Evolutionary conservation across 1,139 yeast species (phyloP), one percentile per base, ranked within the genome.

Genomic region (Yamadazyma membranifaciens): DNA sequence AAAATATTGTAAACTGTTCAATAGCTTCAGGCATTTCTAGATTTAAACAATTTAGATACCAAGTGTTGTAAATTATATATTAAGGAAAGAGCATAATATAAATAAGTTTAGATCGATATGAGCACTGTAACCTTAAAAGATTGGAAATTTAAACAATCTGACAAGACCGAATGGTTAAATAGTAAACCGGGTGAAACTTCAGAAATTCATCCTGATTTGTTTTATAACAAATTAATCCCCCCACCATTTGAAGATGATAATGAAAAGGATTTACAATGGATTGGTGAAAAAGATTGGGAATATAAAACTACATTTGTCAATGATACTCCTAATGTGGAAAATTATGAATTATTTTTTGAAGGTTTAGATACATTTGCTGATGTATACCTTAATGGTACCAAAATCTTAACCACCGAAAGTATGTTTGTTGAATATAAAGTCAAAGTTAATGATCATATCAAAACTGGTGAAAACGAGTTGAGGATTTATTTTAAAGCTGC

Each of bases 351-450:
- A 37, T 52, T 62, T 1, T 67, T 70, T 45, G 69, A 69, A 40
- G 76, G 77, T 3, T 56, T 73, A 32, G 78, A 73, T 46, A 73
- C 78, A 1, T 61, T 65, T 50, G 71, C 72, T 2, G 56, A 59
- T 4, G 66, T 73, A 2, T 55, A 45, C 26, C 41, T 73, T 26
- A 72, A 73, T 39, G 69, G 56, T 2, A 42, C 40, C 10, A 41
- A 52, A 35, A 56, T 73, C 25, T 52, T 65, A 33, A 33, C 43
- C 3, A 55, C 70, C 3, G 59, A 59, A 20, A 70, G 70, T 49
- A 67, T 69, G 72, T 73, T 73, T 50, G 55, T 55, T 10, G 45
- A 45, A 31, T 53, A 56, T 41, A 36, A 34, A 11, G 47, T 52
- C 1, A 44, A 56, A n/a, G 48, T 54, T 3, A 37, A 25, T 3